Conservation (phyloP, 441 rosid species). For the Raphanus hybrid region DNA sequence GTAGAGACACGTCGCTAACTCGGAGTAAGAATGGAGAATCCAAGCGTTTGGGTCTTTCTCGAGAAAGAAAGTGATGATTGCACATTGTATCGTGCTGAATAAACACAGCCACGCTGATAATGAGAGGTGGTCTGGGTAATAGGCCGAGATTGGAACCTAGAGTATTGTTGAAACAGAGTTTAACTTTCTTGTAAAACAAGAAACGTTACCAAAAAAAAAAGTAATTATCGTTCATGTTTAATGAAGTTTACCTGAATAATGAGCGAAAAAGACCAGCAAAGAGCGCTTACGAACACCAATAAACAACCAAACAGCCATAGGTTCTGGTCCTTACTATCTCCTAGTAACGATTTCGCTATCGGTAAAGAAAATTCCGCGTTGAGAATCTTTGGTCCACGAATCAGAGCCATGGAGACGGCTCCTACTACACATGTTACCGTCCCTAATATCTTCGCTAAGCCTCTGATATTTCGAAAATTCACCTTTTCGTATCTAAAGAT, state of each 20-base stretch:
- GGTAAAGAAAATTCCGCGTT: slow-evolving; percentile 3
- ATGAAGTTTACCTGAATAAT: not conserved
- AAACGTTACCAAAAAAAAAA: not conserved
- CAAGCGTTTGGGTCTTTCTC: slow-evolving; percentile 2
- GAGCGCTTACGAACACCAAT: slow-evolving; percentile 3
- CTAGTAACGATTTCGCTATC: not conserved
- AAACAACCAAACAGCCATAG: not conserved
- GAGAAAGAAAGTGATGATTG: not conserved
- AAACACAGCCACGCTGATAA: slow-evolving; percentile 5
- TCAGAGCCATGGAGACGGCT: slow-evolving; percentile 6
- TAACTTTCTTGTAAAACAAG: not conserved
- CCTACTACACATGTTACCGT: slow-evolving; percentile 1
- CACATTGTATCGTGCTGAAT: slow-evolving; percentile 6
- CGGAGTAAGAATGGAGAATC: slow-evolving; percentile 6
- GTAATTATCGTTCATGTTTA: not conserved
- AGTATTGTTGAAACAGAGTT: not conserved
- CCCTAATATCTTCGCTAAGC: not conserved
- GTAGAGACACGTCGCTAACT: slow-evolving; percentile 13
- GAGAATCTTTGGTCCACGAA: slow-evolving; percentile 8
- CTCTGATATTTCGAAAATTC: slow-evolving; percentile 5
- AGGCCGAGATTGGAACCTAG: not conserved
- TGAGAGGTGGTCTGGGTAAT: slow-evolving; percentile 10
- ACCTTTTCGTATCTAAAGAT: not conserved
- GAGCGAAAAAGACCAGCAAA: slow-evolving; percentile 7
- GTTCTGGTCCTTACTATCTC: not conserved